These are phyloP conservation scores for Pythium sp. DNA, from an alignment of 352 stramenopile genomes.

Conservation along the genomic window DNA sequence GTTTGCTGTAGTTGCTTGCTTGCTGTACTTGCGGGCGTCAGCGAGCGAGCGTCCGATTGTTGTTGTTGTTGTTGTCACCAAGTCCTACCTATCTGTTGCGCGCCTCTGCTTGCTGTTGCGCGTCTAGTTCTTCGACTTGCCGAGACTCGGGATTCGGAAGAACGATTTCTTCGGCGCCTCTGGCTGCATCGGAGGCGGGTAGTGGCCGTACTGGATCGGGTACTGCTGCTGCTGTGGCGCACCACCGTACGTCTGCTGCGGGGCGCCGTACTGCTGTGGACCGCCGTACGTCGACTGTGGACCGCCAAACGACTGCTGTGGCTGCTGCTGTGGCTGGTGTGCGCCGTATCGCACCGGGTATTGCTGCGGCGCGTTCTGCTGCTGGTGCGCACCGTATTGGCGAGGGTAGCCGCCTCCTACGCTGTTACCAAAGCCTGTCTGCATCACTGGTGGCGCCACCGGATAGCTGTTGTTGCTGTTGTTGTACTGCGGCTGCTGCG, in stretches of 20 bases:
- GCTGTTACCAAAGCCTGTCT: conserved; percentile 23
- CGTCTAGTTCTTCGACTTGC: conserved; percentile 69
- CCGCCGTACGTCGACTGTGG: conserved; percentile 21
- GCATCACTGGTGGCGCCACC: conserved; percentile 14
- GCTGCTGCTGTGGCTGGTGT: conserved; percentile 19
- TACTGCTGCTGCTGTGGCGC: conserved; percentile 26
- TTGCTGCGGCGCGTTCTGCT: conserved; percentile 16
- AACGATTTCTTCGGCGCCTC: conserved; percentile 65
- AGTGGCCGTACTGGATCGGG: conserved; percentile 28
- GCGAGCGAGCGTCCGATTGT: conserved; percentile 2
- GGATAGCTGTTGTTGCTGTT: conserved; percentile 7
- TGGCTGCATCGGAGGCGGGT: conserved; percentile 50
- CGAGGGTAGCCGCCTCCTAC: conserved; percentile 42
- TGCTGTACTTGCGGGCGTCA: not conserved
- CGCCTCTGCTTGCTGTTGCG: not conserved
- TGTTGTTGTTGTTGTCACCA: conserved; percentile 10
- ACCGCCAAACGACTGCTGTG: conserved; percentile 21
- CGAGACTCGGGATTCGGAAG: conserved; percentile 61
- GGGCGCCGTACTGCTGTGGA: conserved; percentile 32
- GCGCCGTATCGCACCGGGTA: conserved; percentile 19
- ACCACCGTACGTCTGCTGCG: conserved; percentile 25
- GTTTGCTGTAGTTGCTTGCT: not conserved
- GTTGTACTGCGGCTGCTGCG: conserved; percentile 9
- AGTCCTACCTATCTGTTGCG: conserved; percentile 16
- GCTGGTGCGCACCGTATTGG: conserved; percentile 38